These are phyloP conservation scores for Thamnidium elegans DNA, from an alignment of 192 early-diverging fungal genomes.

Conservation along the genomic window DNA sequence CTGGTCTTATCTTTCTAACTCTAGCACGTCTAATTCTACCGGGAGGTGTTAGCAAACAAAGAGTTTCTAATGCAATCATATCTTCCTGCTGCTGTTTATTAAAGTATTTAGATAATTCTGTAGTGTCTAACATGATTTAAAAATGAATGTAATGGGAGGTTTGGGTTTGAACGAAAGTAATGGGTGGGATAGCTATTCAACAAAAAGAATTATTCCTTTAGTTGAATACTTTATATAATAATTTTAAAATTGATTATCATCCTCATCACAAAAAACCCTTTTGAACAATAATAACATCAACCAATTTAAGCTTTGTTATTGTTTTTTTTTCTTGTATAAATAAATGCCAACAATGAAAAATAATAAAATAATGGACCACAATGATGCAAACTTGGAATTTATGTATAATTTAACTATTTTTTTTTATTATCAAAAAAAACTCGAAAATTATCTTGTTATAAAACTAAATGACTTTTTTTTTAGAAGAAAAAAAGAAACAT, in stretches of 20 bases:
- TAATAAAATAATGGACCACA: no score
- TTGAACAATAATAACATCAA: no score
- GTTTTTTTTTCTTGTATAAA: no score
- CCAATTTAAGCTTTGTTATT: no score
- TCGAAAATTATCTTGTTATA: not conserved
- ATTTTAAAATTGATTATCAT: no score
- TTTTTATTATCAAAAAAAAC: constrained; percentile 16
- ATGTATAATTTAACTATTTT: not conserved
- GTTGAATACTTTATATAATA: no score
- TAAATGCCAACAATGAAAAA: no score
- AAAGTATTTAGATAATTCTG: not conserved
- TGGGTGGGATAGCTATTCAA: no score
- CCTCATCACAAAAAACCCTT: no score
- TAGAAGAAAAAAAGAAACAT: constrained; percentile 18
- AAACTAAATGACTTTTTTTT: no score
- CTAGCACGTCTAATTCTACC: not conserved
- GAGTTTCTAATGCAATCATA: not conserved
- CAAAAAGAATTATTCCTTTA: no score
- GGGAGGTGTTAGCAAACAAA: not conserved
- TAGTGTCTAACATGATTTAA: not conserved
- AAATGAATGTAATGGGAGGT: constrained; percentile 2
- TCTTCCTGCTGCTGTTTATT: not conserved
- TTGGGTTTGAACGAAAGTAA: no score
- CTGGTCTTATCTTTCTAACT: constrained; percentile 5
- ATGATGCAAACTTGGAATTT: not conserved